Percentiles rank a stretch among this genome's conserved stretches.
Evolutionary conservation across 345 rosid genomes (phyloP).

Genomic region (Eucalyptus virginea): DNA sequence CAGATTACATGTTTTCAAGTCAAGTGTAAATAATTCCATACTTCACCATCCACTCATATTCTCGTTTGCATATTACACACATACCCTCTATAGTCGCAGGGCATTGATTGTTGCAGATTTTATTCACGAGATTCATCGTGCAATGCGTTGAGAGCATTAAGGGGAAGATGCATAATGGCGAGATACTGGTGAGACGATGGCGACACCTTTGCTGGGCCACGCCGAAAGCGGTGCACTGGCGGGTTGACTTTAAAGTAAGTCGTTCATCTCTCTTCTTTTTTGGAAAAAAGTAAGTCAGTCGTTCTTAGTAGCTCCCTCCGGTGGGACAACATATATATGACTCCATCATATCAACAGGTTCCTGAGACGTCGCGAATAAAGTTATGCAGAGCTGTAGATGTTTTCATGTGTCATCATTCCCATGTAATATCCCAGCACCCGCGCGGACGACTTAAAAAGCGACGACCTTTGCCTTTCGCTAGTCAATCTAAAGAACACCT

Average conservation of each 20-base stretch:
- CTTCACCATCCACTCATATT: not conserved
- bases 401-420: not conserved
- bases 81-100: not conserved
- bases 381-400: not conserved
- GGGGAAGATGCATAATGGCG: not conserved
- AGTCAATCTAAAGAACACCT: not conserved
- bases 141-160: not conserved
- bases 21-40: not conserved
- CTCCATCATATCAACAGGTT: not conserved
- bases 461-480: not conserved
- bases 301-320: not conserved
- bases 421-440: not conserved
- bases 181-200: not conserved
- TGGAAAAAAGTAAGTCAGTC: too few relatives aligned
- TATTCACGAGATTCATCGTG: not conserved
- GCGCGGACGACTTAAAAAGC: not conserved
- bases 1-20: not conserved
- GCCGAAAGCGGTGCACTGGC: not conserved
- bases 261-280: not conserved
- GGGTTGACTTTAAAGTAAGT: not conserved
- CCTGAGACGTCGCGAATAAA: not conserved
- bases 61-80: not conserved
- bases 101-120: not conserved
- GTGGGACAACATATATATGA: not conserved
- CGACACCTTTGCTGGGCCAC: not conserved